Conservation (phyloP, 2,329 filamentous ascomycete species). For the Aotearoamyces nothofagi region DNA sequence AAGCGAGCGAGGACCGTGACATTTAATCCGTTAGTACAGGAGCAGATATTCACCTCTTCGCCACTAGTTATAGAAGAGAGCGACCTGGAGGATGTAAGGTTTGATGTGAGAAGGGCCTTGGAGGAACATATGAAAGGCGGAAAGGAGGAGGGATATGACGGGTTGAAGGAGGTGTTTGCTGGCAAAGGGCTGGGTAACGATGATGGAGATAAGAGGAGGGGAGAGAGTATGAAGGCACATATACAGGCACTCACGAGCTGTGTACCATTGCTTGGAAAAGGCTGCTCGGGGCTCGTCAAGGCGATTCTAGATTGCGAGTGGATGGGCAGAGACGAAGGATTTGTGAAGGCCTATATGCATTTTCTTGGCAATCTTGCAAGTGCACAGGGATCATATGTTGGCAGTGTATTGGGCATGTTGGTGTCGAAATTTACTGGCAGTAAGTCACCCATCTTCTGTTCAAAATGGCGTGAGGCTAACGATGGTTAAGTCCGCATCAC, state of each 20-base stretch:
- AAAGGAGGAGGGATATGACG: conserved; percentile 41
- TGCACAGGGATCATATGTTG: conserved; percentile 66
- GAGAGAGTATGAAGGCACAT: conserved; percentile 38
- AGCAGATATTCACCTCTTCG: neutral
- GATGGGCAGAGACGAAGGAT: conserved; percentile 48
- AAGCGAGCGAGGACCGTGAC: conserved; percentile 4
- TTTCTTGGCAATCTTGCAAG: conserved; percentile 63
- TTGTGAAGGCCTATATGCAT: conserved; percentile 50
- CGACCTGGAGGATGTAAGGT: conserved; percentile 6
- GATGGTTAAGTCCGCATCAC: conserved; percentile 24
- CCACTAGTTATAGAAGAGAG: conserved; percentile 1
- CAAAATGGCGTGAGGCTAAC: too few relatives aligned
- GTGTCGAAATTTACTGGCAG: conserved; percentile 57
- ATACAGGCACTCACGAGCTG: conserved; percentile 47
- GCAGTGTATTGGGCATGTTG: conserved; percentile 62
- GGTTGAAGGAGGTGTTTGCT: conserved; percentile 40
- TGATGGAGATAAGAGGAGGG: conserved; percentile 17
- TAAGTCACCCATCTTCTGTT: conserved; percentile 22
- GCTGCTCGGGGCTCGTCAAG: conserved; percentile 42
- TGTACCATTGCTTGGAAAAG: conserved; percentile 41
- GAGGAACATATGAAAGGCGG: conserved; percentile 40
- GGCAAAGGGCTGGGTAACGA: conserved; percentile 6
- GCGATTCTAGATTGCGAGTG: conserved; percentile 45
- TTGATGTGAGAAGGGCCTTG: conserved; percentile 37
- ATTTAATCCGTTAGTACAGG: conserved; percentile 15